These are phyloP conservation scores for Butyriboletus appendiculatus DNA, from an alignment of 1,284 basidiomycete species.

Conservation along the genomic window DNA sequence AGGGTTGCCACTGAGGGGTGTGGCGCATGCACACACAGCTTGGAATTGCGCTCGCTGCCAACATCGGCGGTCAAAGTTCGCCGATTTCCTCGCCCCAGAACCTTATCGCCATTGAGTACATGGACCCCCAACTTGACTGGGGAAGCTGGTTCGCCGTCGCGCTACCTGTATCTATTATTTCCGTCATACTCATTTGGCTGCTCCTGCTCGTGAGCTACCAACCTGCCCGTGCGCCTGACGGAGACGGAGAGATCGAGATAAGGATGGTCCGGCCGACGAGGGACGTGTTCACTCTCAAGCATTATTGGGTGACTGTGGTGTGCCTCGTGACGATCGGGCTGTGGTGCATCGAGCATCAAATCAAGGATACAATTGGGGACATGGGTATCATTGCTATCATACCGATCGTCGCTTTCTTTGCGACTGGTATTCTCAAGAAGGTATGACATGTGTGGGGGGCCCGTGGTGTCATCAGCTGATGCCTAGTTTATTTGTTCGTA, in stretches of 20 bases:
- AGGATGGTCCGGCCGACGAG: conserved; percentile 79
- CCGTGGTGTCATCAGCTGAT: background rate
- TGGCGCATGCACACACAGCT: conserved; percentile 52
- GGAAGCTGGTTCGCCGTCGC: conserved; percentile 93
- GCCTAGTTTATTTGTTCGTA: conserved; percentile 32
- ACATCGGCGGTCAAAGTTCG: conserved; percentile 97
- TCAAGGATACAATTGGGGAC: conserved; percentile 85
- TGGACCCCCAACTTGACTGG: conserved; percentile 92
- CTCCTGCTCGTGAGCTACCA: conserved; percentile 85
- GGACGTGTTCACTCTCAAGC: conserved; percentile 80
- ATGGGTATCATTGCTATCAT: conserved; percentile 98
- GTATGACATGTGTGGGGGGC: conserved; percentile 39
- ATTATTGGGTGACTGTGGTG: conserved; percentile 90
- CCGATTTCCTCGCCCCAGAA: conserved; percentile 98
- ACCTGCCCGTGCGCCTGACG: conserved; percentile 68
- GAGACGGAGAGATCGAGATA: conserved; percentile 81
- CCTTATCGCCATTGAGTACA: conserved; percentile 86
- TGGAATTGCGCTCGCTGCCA: conserved; percentile 95
- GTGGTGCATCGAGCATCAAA: conserved; percentile 89
- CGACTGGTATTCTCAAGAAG: conserved; percentile 93
- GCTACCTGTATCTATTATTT: conserved; percentile 86
- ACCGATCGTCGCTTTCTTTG: conserved; percentile 94
- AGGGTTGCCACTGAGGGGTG: conserved; percentile 3
- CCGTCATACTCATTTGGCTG: conserved; percentile 89
- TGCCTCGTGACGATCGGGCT: conserved; percentile 86